Base-by-base conservation (phyloP, 2,329 filamentous ascomycete species). In the Penicillium sp. region DNA sequence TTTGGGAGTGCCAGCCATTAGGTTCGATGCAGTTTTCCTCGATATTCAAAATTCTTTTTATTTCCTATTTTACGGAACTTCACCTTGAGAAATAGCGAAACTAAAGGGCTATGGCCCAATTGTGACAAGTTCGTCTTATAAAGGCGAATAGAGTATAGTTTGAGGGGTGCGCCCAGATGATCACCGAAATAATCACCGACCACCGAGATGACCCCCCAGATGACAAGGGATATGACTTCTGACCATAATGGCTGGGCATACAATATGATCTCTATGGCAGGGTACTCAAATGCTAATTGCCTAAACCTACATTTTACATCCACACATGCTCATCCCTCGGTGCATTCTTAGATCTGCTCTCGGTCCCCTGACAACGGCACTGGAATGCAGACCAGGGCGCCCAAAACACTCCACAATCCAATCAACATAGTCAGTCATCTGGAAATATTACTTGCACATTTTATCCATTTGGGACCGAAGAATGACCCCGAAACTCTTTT, bases 301-400 rank as follows among this genome's bases (percentile, higher is more conserved):
- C 56, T 56, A 54, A 52, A 62, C 48, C 22, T 18, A 14, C 2
- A 39, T 24, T 32, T 31, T 16, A 35, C 9, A 16, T 16, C 18
- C 35, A 35, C 11, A 22, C 24, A 45, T 22, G 45, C 31, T 31
- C 35, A 35, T 39, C 24, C 31, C 22, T 50, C 22, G 14, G 13
- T 44, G 45, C 65, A 68, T 68, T 68, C 66, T 56, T 26, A 16
- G 55, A 55, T 54, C 60, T 54, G 10, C 59, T 26, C 37, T 22
- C 20, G n/a, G 38, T 34, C 39, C 63, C 62, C 55, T 58, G 64
- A 65, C 64, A 68, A 68, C 62, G 43, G 39, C 16, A 14, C 20
- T 40, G 59, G 66, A 68, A 68, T 68, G 65, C 47, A 59, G 39
- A 50, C 50, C 22, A 54, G 24, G 53, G 32, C 20, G 42, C 26